phyloP scores from a whole-genome alignment of 2,329 filamentous ascomycete species.

The Oidium heveae region DNA sequence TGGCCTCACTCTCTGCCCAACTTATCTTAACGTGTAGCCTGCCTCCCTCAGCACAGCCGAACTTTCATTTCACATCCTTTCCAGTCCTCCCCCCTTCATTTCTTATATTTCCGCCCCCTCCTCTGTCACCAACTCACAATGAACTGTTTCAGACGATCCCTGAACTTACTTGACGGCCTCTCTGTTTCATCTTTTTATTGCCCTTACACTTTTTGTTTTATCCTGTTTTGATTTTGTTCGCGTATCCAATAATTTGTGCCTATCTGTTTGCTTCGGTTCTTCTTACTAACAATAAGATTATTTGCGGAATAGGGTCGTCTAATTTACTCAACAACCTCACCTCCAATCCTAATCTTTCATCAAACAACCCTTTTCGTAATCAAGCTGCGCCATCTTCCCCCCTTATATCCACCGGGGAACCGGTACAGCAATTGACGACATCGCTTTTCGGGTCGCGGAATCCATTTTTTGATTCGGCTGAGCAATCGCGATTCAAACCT shows the following conservation, averaged over 20 bases:
- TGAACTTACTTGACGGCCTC: not conserved
- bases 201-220: not conserved
- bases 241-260: not conserved
- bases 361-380: slow-evolving; percentile 63
- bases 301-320: not conserved
- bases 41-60: too few species aligned
- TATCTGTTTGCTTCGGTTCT: not conserved
- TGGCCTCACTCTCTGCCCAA: too few species aligned
- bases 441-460: slow-evolving; percentile 42
- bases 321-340: slow-evolving; percentile 25
- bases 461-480: slow-evolving; percentile 38
- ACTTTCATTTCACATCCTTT: too few species aligned
- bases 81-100: not conserved
- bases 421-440: slow-evolving; percentile 27
- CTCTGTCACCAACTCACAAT: not conserved
- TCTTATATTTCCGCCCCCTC: not conserved
- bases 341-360: slow-evolving; percentile 30
- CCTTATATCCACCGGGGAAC: slow-evolving; percentile 17
- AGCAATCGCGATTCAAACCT: not conserved
- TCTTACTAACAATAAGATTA: slow-evolving; percentile 9
- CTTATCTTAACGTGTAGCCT: too few species aligned
- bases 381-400: slow-evolving; percentile 33
- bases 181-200: not conserved
- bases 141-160: not conserved
- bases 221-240: not conserved